Base-by-base conservation (phyloP, 2,329 filamentous ascomycete genomes). In the Ophiostoma tasmaniense region DNA sequence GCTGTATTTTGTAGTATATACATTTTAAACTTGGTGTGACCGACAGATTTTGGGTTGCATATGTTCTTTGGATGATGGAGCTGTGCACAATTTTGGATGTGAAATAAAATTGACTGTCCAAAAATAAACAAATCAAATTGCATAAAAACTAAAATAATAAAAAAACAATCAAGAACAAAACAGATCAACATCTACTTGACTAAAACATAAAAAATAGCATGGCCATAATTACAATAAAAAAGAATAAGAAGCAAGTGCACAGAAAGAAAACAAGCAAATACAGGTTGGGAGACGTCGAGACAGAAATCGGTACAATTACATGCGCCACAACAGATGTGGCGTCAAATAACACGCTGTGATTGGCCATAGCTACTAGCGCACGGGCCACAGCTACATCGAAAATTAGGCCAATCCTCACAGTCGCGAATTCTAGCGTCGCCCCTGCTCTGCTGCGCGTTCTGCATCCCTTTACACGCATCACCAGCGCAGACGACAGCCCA, bases 371-470 rank as follows among this genome's bases (percentile, higher is more conserved):
- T 55, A 55, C 50, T 62, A 64, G 67, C 70, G 68, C 68, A 67
- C 68, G 39, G 28, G 30, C 52, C 37, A 50, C 25, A 11, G 22
- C 50, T 55, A 25, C 50, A 25, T 55, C 17, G 50, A 70, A 67
- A 59, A 61, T 22, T 61, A 66, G 62, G 70, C 68, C 67, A 70
- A 71, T 69, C 71, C 67, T 70, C 62, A 28, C 30, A 39, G 66
- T 72, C 71, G 71, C 72, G 71, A 69, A 65, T 50, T 55, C 69
- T 71, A 72, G 71, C 70, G 71, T 67, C 68, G 67, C 68, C 66
- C 28, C 28, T 52, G 33, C 22, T 69, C 17, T 50, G 67, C 59
- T 69, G 66, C 69, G 68, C 70, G 69, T 69, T 71, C 71, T 64
- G 67, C 70, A 69, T 72, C 71, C 69, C 70, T 72, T 67, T 66